These are phyloP conservation scores for Lodderomyces elongisporus DNA, from an alignment of 1,139 yeast species.

Conservation along the genomic window DNA sequence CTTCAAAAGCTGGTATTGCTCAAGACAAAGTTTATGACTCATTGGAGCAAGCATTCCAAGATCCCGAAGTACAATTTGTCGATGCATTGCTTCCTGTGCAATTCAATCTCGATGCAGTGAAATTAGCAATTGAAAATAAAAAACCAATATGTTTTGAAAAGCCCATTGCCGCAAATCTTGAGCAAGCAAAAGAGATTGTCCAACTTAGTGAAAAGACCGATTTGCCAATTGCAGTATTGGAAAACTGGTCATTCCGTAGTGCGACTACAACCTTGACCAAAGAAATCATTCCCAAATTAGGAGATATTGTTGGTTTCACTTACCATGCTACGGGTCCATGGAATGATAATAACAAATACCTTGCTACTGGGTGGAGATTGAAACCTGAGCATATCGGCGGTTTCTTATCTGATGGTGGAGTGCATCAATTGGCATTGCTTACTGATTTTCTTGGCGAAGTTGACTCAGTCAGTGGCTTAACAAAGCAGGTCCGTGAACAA, in stretches of 20 bases:
- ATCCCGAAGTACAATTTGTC: slow-evolving; percentile 61
- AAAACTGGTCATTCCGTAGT: slow-evolving; percentile 75
- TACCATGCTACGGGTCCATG: slow-evolving; percentile 82
- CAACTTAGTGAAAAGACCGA: slow-evolving; percentile 51
- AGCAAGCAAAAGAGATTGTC: slow-evolving; percentile 77
- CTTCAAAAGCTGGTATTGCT: slow-evolving; percentile 54
- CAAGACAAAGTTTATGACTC: slow-evolving; percentile 53
- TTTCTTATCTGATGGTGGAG: slow-evolving; percentile 89
- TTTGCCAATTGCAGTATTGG: slow-evolving; percentile 71
- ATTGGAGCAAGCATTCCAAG: slow-evolving; percentile 60
- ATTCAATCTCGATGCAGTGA: slow-evolving; percentile 61
- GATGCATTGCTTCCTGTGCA: slow-evolving; percentile 89
- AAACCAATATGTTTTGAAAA: slow-evolving; percentile 83
- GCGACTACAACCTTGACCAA: slow-evolving; percentile 48
- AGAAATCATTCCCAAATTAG: slow-evolving; percentile 62
- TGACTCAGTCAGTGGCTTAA: slow-evolving; percentile 61
- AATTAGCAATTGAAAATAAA: slow-evolving; percentile 59
- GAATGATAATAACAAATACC: slow-evolving; percentile 57
- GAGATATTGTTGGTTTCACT: slow-evolving; percentile 69
- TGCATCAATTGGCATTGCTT: slow-evolving; percentile 82
- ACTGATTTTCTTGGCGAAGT: slow-evolving; percentile 80
- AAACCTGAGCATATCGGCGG: slow-evolving; percentile 92
- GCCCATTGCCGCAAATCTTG: slow-evolving; percentile 83
- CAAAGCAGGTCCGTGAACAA: slow-evolving; percentile 67
- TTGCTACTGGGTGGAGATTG: slow-evolving; percentile 76